phyloP scores from a whole-genome alignment of 1,139 yeast genomes.

The Geotrichum aggregatum region DNA sequence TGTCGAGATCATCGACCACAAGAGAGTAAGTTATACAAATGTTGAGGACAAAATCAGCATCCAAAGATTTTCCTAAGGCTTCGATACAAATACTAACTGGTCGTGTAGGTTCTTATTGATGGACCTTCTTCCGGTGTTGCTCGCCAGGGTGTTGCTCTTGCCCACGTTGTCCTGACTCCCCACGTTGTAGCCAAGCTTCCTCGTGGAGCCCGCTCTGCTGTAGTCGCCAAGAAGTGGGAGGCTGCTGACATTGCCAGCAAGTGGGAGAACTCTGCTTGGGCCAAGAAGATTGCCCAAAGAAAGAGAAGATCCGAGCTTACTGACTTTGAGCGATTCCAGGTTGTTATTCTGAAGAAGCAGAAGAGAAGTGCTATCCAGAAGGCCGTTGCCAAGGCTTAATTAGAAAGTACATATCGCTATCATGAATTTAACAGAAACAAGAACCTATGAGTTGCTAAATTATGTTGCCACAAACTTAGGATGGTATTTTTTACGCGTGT shows the following conservation, averaged over 20 bases:
- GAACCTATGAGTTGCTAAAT: background rate
- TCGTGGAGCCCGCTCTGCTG: conserved; percentile 88
- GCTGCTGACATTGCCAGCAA: conserved; percentile 83
- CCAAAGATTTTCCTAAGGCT: background rate
- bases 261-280: conserved; percentile 95
- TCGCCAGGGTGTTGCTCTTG: conserved; percentile 88
- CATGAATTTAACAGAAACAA: conserved; percentile 4
- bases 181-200: conserved; percentile 78
- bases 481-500: background rate
- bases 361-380: conserved; percentile 92
- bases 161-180: conserved; percentile 89
- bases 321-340: conserved; percentile 99
- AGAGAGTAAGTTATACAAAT: conserved; percentile 97
- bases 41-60: background rate
- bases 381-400: conserved; percentile 84
- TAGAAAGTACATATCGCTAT: conserved; percentile 18
- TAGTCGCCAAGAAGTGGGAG: conserved; percentile 89
- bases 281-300: conserved; percentile 94
- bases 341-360: conserved; percentile 93
- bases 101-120: conserved; percentile 74
- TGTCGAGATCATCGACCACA: conserved; percentile 98
- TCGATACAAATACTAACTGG: conserved; percentile 10
- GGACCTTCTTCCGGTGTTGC: conserved; percentile 86
- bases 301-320: conserved; percentile 87
- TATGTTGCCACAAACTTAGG: background rate